Evolutionary conservation across 192 early-diverging fungal species (phyloP).

Genomic region (Lunasporangiospora selenospora): DNA sequence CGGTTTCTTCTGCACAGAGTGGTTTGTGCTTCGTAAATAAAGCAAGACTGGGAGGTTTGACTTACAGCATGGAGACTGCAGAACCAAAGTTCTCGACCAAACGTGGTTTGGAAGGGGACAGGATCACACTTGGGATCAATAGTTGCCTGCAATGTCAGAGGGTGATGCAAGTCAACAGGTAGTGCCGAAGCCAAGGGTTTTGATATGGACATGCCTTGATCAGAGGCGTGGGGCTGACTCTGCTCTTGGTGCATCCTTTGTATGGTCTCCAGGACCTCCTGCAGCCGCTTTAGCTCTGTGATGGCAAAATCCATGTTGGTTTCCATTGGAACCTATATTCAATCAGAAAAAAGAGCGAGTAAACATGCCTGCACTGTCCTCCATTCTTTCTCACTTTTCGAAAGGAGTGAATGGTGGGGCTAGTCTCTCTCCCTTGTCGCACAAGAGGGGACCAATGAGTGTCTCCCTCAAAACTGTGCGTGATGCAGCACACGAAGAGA

Average conservation of each 20-base stretch:
- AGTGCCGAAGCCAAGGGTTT: background rate
- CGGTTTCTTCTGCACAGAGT: no score
- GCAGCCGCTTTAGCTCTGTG: slow-evolving; percentile 22
- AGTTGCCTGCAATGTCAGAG: slow-evolving; percentile 48
- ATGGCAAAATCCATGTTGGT: slow-evolving; percentile 47
- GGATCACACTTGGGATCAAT: slow-evolving; percentile 45
- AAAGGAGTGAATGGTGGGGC: no score
- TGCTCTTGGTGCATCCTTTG: slow-evolving; percentile 4
- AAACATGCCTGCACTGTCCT: no score
- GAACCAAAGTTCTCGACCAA: slow-evolving; percentile 65
- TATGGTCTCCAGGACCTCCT: slow-evolving; percentile 13
- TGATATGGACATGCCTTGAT: no score
- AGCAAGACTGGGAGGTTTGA: no score
- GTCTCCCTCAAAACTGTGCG: no score
- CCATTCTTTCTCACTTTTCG: no score
- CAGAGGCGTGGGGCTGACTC: no score
- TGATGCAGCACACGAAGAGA: no score
- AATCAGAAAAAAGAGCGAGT: background rate
- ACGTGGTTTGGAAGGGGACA: slow-evolving; percentile 47
- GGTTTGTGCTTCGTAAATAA: no score
- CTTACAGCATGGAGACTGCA: slow-evolving; percentile 66
- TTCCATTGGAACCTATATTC: slow-evolving; percentile 51
- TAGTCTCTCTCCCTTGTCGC: no score
- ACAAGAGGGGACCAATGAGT: no score
- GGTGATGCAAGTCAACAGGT: slow-evolving; percentile 8